These are phyloP conservation scores for Pyrenula aspistea DNA, from an alignment of 495 filamentous ascomycete genomes.

Conservation along the genomic window DNA sequence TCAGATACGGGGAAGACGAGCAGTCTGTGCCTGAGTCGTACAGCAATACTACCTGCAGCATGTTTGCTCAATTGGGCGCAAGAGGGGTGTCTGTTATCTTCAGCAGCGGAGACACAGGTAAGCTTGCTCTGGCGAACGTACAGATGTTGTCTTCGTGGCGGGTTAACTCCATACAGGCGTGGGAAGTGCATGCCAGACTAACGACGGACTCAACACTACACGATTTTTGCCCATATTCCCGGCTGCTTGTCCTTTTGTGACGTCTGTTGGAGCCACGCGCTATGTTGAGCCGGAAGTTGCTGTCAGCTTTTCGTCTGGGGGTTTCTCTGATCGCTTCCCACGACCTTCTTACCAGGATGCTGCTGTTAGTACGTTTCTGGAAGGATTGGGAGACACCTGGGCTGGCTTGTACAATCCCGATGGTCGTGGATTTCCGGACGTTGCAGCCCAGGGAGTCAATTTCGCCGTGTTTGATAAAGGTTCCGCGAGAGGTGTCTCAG, in stretches of 20 bases:
- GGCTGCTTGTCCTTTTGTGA: conserved; percentile 71
- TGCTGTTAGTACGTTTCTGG: conserved; percentile 44
- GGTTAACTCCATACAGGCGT: conserved; percentile 22
- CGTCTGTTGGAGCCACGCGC: conserved; percentile 60
- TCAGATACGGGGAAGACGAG: conserved; percentile 57
- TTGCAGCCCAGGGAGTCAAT: conserved; percentile 40
- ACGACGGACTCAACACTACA: conserved; percentile 49
- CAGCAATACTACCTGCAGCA: conserved; percentile 50
- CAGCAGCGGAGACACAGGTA: conserved; percentile 52
- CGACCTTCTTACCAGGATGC: conserved; percentile 52
- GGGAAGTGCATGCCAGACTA: conserved; percentile 46
- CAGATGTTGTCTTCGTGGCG: not conserved
- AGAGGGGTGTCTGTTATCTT: conserved; percentile 63
- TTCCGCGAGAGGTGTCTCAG: conserved; percentile 17
- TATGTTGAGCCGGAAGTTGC: conserved; percentile 40
- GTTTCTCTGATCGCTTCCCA: conserved; percentile 59
- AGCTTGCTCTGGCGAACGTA: not conserved
- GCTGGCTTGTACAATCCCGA: conserved; percentile 37
- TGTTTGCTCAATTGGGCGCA: conserved; percentile 60
- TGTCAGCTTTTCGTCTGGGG: conserved; percentile 48
- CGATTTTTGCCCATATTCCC: conserved; percentile 61
- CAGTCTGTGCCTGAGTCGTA: conserved; percentile 51
- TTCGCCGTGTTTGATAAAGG: conserved; percentile 30
- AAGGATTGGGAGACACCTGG: conserved; percentile 24
- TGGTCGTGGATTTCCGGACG: conserved; percentile 65